These are phyloP conservation scores for Isatis tinctoria DNA, from an alignment of 345 rosid genomes.

Conservation along the genomic window DNA sequence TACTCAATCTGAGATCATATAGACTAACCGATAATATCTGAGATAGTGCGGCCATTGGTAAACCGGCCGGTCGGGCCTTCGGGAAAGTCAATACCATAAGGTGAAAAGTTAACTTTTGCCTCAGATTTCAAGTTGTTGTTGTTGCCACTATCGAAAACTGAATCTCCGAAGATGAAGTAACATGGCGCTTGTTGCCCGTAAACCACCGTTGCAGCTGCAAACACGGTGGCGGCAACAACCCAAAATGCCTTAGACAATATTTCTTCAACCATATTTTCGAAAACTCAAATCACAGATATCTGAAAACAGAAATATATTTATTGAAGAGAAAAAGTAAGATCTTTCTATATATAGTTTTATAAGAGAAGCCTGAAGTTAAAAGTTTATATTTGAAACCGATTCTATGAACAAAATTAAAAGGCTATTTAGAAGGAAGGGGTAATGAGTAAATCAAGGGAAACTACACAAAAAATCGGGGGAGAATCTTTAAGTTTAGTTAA, in stretches of 20 bases:
- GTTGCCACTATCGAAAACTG: slow-evolving; percentile 51
- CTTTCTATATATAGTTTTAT: background rate
- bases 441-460: slow-evolving; percentile 15
- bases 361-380: background rate
- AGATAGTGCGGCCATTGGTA: slow-evolving; percentile 42
- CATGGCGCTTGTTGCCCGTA: slow-evolving; percentile 43
- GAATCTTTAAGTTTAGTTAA: slow-evolving; percentile 1
- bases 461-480: background rate
- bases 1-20: background rate
- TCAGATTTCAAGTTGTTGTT: slow-evolving; percentile 39
- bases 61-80: slow-evolving; percentile 63
- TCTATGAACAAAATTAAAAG: slow-evolving; percentile 1
- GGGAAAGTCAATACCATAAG: slow-evolving; percentile 59
- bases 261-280: background rate
- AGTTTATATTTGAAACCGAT: background rate
- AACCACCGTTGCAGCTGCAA: slow-evolving; percentile 19
- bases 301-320: background rate
- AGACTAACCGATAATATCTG: slow-evolving; percentile 45
- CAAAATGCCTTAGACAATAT: background rate
- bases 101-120: slow-evolving; percentile 47
- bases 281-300: background rate
- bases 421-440: slow-evolving; percentile 6
- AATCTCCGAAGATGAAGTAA: slow-evolving; percentile 61
- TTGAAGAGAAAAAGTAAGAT: background rate
- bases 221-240: slow-evolving; percentile 1